Conservation (phyloP, 306 rosid genomes). For the Cicer judaicum region DNA sequence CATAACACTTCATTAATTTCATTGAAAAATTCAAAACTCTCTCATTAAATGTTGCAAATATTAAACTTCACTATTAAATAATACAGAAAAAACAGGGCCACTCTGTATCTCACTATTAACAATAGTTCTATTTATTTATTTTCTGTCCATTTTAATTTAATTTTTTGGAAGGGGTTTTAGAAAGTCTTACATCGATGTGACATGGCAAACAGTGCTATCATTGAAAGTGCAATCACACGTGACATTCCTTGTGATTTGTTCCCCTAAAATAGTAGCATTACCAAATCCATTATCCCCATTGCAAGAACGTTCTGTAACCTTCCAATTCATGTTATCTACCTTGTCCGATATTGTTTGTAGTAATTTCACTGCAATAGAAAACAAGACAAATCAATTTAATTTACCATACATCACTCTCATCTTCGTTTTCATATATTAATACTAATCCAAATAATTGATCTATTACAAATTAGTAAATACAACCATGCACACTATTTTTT, state of each 20-base stretch:
- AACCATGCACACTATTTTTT: too few species aligned
- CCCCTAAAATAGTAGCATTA: not conserved
- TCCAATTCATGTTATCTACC: constrained; percentile 56
- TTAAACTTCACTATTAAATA: too few species aligned
- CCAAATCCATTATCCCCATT: constrained; percentile 38
- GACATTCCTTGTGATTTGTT: constrained; percentile 44
- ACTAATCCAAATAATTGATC: too few species aligned
- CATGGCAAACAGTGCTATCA: constrained; percentile 54
- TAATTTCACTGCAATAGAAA: constrained; percentile 50
- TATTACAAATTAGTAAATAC: too few species aligned
- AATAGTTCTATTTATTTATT: too few species aligned
- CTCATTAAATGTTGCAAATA: too few species aligned
- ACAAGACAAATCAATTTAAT: not conserved
- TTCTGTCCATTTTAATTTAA: not conserved
- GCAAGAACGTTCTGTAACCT: constrained; percentile 58
- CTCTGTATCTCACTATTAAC: too few species aligned
- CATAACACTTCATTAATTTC: not conserved
- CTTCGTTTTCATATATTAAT: not conserved
- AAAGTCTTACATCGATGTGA: constrained; percentile 58
- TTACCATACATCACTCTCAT: not conserved
- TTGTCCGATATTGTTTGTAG: constrained; percentile 61
- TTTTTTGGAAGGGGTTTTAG: not conserved
- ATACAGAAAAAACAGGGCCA: too few species aligned
- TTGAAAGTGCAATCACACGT: constrained; percentile 60
- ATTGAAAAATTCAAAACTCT: not conserved